Evolutionary conservation across 1,284 basidiomycete genomes (phyloP).

Genomic region (Trichosporon faecale): DNA sequence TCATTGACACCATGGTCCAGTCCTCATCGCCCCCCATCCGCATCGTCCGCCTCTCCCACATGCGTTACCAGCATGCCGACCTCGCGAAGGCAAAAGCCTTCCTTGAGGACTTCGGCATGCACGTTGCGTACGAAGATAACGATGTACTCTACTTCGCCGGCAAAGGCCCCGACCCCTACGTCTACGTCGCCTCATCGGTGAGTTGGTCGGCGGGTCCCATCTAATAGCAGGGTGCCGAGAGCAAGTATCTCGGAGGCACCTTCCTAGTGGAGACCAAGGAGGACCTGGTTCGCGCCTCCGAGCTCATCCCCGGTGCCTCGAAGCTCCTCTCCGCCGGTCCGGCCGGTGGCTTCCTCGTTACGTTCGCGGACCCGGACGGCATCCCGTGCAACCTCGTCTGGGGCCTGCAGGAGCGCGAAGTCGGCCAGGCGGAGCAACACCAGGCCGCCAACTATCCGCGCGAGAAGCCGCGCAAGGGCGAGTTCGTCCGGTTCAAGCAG

Average conservation of each 20-base stretch:
- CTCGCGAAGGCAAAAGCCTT: constrained; percentile 22
- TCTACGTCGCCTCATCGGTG: constrained; percentile 26
- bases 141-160: constrained; percentile 27
- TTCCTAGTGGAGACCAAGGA: constrained; percentile 24
- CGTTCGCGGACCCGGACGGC: constrained; percentile 30
- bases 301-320: constrained; percentile 19
- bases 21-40: constrained; percentile 19
- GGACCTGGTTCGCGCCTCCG: constrained; percentile 28
- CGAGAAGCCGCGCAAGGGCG: constrained; percentile 19
- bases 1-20: constrained; percentile 17
- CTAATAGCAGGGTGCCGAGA: constrained; percentile 10
- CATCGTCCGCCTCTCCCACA: constrained; percentile 28
- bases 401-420: constrained; percentile 20
- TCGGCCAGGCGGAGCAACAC: neutral
- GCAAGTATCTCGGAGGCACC: constrained; percentile 18
- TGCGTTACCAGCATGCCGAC: constrained; percentile 30
- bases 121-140: constrained; percentile 17
- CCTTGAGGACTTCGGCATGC: constrained; percentile 32
- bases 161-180: constrained; percentile 26
- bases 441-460: constrained; percentile 14
- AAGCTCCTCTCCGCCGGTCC: constrained; percentile 23
- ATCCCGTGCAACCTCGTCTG: constrained; percentile 29
- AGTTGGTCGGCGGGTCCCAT: neutral
- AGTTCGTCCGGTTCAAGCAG: constrained; percentile 23
- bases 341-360: constrained; percentile 27